These are phyloP conservation scores for Ajuga reptans DNA, from an alignment of 305 asterid species.

Conservation along the genomic window DNA sequence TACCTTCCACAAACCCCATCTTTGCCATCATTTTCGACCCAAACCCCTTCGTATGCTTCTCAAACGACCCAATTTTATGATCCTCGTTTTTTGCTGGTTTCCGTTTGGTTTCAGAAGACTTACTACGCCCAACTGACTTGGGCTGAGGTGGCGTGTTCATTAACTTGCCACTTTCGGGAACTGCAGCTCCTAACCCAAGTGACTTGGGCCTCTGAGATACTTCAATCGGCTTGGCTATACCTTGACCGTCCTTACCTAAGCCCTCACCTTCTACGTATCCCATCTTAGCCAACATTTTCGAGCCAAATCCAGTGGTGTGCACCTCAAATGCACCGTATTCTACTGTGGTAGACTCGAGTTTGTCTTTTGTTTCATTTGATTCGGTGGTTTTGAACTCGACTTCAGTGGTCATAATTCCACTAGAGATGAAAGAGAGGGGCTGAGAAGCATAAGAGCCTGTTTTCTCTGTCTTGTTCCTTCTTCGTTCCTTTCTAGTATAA, in stretches of 20 bases:
- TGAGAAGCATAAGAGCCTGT: conserved; percentile 58
- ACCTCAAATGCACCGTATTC: conserved; percentile 67
- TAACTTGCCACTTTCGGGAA: conserved; percentile 39
- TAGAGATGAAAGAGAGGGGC: conserved; percentile 78
- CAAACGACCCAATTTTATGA: conserved; percentile 53
- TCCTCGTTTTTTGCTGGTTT: conserved; percentile 31
- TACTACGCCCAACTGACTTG: conserved; percentile 20
- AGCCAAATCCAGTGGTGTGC: conserved; percentile 97
- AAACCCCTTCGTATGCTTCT: conserved; percentile 82
- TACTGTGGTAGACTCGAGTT: conserved; percentile 27
- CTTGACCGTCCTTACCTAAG: conserved; percentile 82
- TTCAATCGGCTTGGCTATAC: conserved; percentile 68
- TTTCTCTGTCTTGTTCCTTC: conserved; percentile 39
- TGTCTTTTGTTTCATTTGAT: conserved; percentile 34
- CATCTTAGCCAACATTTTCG: conserved; percentile 96
- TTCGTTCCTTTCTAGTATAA: conserved; percentile 31
- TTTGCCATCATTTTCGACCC: conserved; percentile 91
- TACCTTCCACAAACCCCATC: conserved; percentile 86
- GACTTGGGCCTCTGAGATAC: conserved; percentile 78
- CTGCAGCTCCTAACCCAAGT: conserved; percentile 79
- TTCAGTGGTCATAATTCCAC: conserved; percentile 58
- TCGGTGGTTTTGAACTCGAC: conserved; percentile 27
- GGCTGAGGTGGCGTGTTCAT: conserved; percentile 23
- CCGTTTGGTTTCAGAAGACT: conserved; percentile 21
- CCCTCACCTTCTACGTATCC: conserved; percentile 84